Base-by-base conservation (phyloP, 257 asterid genomes). In the Voacanga thouarsii region DNA sequence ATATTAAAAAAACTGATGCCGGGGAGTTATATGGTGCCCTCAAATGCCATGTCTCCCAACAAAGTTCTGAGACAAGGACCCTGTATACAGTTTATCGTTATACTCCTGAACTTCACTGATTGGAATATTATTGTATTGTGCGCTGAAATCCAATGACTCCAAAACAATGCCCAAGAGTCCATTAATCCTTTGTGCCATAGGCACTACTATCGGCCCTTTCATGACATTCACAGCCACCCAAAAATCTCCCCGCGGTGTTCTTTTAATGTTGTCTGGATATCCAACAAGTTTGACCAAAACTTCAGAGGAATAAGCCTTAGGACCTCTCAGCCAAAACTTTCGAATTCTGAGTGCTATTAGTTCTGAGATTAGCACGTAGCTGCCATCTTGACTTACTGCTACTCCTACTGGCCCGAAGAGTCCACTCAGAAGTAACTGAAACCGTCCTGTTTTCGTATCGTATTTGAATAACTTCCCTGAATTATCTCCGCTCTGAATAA, bases 401-500 rank as follows among this genome's bases (percentile, higher is more conserved):
- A 81, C 87, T 12, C 96, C 93, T 0, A 53, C 43, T 2, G 92
- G 86, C 75, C 83, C 79, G 1, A 84, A 81, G 3, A 89, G 80
- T 53, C 88, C 87, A 3, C 68, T 79, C 24, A 86, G 80, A 37
- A 89, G 71, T 44, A 86, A 80, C 4, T 80, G 68, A 0, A 71
- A 44, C 43, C 44, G 78, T 66, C 72, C 75, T 1, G 89, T 86
- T 44, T 7, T 71, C 0, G 88, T 83, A 19, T 86, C 82, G 67
- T 87, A 90, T 72, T 81, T 90, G 51, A 83, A 79, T 45, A 89
- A 75, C 69, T 85, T 84, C 45, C 96, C 91, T 1, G 71, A n/a
- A 5, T 16, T 75, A 68, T 78, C 82, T 60, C 79, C 74, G 37
- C 89, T 86, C 14, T 73, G 74, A 56, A 80, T 80, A n/a, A 88